These are phyloP conservation scores for Excoecaria agallocha DNA, from an alignment of 345 rosid species.

Conservation along the genomic window DNA sequence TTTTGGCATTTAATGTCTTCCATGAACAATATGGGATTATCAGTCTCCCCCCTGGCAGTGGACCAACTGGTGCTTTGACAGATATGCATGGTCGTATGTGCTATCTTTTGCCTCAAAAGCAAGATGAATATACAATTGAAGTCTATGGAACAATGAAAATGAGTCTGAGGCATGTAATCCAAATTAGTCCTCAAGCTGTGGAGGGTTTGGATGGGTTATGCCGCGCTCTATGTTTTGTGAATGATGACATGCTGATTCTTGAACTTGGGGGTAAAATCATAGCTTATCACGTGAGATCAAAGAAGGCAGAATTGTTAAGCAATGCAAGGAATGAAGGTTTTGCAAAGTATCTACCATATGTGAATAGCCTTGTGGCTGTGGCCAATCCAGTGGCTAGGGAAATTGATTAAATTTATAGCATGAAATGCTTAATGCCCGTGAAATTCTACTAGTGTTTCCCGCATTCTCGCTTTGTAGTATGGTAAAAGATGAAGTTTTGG, in stretches of 20 bases:
- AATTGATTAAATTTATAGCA: neutral
- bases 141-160: slow-evolving; percentile 33
- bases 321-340: slow-evolving; percentile 3
- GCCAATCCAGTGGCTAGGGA: neutral
- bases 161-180: slow-evolving; percentile 28
- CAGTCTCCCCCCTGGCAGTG: slow-evolving; percentile 25
- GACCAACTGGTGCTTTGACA: slow-evolving; percentile 27
- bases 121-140: slow-evolving; percentile 7
- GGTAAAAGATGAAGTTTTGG: neutral
- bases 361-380: slow-evolving; percentile 35
- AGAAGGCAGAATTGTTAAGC: slow-evolving; percentile 8
- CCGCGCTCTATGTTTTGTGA: slow-evolving; percentile 28
- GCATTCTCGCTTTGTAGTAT: neutral
- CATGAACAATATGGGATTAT: slow-evolving; percentile 31
- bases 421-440: too few relatives aligned
- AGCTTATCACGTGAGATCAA: slow-evolving; percentile 18
- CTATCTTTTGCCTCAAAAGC: slow-evolving; percentile 29
- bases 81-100: slow-evolving; percentile 35
- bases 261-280: slow-evolving; percentile 14
- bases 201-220: neutral
- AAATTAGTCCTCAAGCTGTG: neutral
- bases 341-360: slow-evolving; percentile 33
- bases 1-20: slow-evolving; percentile 29
- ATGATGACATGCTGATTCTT: slow-evolving; percentile 25
- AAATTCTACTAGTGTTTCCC: too few relatives aligned